These are phyloP conservation scores for Metschnikowia colocasiae DNA, from an alignment of 805 yeast species.

Conservation along the genomic window DNA sequence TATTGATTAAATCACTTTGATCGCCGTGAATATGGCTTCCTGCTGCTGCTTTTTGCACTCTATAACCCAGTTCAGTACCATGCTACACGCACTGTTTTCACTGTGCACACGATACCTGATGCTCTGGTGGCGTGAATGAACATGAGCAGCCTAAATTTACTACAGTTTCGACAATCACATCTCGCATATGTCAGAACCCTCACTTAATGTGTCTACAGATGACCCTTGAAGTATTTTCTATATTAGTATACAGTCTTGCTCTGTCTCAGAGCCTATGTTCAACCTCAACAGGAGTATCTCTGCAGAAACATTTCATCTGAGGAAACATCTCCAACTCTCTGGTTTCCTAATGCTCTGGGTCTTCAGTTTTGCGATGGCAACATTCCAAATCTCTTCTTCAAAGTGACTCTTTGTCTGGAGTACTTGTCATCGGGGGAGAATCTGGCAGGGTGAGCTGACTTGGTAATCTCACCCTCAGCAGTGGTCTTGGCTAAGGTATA, in stretches of 20 bases:
- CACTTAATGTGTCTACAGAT: background rate
- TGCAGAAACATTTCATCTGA: background rate
- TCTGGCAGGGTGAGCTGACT: conserved; percentile 99
- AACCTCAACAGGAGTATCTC: background rate
- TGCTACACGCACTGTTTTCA: too few relatives aligned
- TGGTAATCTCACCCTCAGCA: conserved; percentile 88
- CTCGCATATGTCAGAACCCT: background rate
- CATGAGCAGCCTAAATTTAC: too few relatives aligned
- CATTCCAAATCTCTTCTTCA: conserved; percentile 88
- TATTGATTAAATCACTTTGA: too few relatives aligned
- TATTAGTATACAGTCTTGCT: conserved; percentile 2
- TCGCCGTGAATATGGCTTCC: too few relatives aligned
- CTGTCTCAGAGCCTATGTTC: background rate
- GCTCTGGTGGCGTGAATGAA: too few relatives aligned
- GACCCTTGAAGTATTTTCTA: background rate
- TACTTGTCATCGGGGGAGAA: conserved; percentile 99
- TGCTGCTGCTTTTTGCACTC: too few relatives aligned
- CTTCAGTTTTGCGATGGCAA: conserved; percentile 66
- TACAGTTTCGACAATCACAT: too few relatives aligned
- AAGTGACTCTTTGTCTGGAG: conserved; percentile 97
- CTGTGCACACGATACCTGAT: too few relatives aligned
- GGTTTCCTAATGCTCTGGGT: too few relatives aligned
- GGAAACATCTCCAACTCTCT: too few relatives aligned
- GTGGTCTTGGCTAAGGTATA: conserved; percentile 86
- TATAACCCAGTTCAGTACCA: too few relatives aligned